phyloP scores from a whole-genome alignment of 2,329 filamentous ascomycete species.

The Intubia oerlemansii region DNA sequence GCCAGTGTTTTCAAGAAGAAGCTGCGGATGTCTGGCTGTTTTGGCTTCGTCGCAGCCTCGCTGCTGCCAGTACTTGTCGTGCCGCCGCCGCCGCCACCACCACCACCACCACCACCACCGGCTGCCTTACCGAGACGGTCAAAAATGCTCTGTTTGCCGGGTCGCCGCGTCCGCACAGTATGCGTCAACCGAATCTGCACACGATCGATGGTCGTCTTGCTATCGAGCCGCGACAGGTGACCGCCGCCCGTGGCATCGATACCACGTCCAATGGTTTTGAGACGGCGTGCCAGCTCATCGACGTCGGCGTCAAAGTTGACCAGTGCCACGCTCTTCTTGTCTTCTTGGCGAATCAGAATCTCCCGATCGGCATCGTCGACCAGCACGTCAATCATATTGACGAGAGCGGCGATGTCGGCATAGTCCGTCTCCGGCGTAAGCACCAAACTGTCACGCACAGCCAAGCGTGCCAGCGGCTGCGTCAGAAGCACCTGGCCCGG shows the following conservation, averaged over 20 bases:
- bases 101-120: background rate
- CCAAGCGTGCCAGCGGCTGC: conserved; percentile 23
- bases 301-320: conserved; percentile 45
- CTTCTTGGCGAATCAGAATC: conserved; percentile 8
- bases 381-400: conserved; percentile 51
- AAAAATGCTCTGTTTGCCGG: conserved; percentile 28
- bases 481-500: conserved; percentile 16
- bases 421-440: conserved; percentile 42
- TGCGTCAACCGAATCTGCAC: conserved; percentile 54
- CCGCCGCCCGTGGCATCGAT: conserved; percentile 59
- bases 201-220: conserved; percentile 55
- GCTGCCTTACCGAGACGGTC: conserved; percentile 1
- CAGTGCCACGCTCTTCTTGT: conserved; percentile 9
- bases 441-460: conserved; percentile 17
- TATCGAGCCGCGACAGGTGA: conserved; percentile 50
- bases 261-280: conserved; percentile 34
- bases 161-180: conserved; percentile 43
- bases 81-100: background rate
- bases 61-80: background rate
- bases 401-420: conserved; percentile 39
- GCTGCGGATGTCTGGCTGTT: conserved; percentile 7
- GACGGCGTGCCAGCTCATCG: conserved; percentile 38
- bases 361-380: conserved; percentile 32
- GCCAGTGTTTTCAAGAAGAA: no score
- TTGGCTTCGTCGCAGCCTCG: no score